Evolutionary conservation across 257 asterid species (phyloP).

Genomic region (Ajuga chamaepitys): DNA sequence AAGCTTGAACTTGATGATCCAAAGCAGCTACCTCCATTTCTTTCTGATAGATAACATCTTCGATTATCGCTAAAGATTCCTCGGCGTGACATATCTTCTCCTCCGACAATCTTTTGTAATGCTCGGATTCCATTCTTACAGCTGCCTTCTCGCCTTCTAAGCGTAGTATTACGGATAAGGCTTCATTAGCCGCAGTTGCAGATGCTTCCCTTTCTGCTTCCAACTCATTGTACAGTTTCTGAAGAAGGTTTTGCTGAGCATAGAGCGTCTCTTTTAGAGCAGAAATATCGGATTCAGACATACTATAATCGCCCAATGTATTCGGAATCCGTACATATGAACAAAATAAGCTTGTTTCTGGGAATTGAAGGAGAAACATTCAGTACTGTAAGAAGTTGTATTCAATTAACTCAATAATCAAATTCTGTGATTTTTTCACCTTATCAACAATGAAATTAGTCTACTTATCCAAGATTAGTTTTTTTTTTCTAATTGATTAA

Average conservation of each 20-base stretch:
- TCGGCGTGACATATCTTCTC: slow-evolving; percentile 71
- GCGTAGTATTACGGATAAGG: slow-evolving; percentile 66
- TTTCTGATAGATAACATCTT: slow-evolving; percentile 57
- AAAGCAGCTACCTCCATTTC: slow-evolving; percentile 71
- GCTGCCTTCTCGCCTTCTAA: slow-evolving; percentile 73
- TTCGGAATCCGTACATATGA: slow-evolving; percentile 4
- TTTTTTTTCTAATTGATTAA: background rate
- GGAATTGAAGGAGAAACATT: background rate
- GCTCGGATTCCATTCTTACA: slow-evolving; percentile 71
- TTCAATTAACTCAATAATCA: background rate
- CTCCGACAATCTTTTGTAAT: slow-evolving; percentile 68
- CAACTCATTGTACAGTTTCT: slow-evolving; percentile 65
- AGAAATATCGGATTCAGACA: slow-evolving; percentile 28
- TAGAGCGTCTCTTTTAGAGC: slow-evolving; percentile 49
- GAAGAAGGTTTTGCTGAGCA: slow-evolving; percentile 65
- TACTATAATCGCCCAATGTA: slow-evolving; percentile 33
- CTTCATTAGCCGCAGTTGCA: slow-evolving; percentile 62
- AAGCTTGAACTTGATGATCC: slow-evolving; percentile 62
- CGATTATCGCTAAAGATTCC: slow-evolving; percentile 52
- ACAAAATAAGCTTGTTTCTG: background rate
- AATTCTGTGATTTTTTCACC: background rate
- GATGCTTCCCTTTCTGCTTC: slow-evolving; percentile 88
- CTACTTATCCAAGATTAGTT: background rate
- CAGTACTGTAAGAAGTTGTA: background rate
- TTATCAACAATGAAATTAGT: background rate